Base-by-base conservation (phyloP, 306 rosid species). In the cucumber (Cucumis sativus) region DNA sequence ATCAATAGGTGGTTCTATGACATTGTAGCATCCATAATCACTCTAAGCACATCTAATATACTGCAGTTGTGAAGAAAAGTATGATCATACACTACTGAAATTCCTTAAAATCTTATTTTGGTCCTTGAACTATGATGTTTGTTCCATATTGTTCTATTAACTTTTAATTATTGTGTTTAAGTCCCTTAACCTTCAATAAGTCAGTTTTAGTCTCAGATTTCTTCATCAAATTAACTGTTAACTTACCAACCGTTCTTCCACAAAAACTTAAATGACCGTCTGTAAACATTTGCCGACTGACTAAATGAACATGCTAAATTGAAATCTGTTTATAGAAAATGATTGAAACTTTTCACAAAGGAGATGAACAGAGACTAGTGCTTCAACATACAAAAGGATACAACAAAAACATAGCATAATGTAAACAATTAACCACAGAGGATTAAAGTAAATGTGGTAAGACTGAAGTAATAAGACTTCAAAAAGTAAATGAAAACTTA, bases 1-100 rank as follows among this genome's bases (percentile, higher is more conserved):
- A 84, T 92, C 96, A 81, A 94, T 86, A 6, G 98, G 97, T 74
- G 97, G 98, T 82, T 94, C 98, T 5, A 95, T 92, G 49, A 94
- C 98, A 79, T 92, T 88, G 80, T 92, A 86, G 87, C 84, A 45
- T 79, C 91, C 92, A 55, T 78, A 94, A 79, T 94, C 98, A 88
- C 97, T 94, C 69, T 82, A 76, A 0, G 96, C 95, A 7, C 97
- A 94, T 61, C 98, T 90, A 76, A 94, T 94, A 87, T 92, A 92
- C 98, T 94, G 59, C 76, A 86, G 5, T 85, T 77, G 74, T 55
- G 23, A 21, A 71, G 41, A 62, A 74, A 80, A 83, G 5, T n/a
- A 71, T 47, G 56, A 33, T 60, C 62, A 25, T 18, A 80, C 2
- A 28, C 57, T 69, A 77, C 77, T 37, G 41, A 25, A 63, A 39